A percentile compares a stretch with the other conserved stretches of the same genome.
Conservation (phyloP, 208 protist genomes). For the Wallacemonas sp. region DNA sequence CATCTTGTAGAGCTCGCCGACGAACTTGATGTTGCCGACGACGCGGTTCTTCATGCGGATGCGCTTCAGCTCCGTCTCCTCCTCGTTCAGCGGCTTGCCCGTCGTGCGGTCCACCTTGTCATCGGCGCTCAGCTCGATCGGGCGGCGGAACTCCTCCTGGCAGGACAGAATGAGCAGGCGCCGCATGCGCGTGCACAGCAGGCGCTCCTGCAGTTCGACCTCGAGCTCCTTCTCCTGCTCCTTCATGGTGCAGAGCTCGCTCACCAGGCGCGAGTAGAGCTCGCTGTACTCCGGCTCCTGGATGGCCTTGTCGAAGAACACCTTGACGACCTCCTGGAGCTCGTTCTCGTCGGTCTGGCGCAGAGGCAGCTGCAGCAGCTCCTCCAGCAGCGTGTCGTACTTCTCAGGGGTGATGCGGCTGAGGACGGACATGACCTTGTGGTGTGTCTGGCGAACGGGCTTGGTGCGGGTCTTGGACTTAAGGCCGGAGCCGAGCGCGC, state of each 20-base stretch:
- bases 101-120: slow-evolving; percentile 75
- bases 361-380: slow-evolving; percentile 78
- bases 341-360: slow-evolving; percentile 75
- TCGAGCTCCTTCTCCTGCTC: slow-evolving; percentile 55
- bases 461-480: slow-evolving; percentile 52
- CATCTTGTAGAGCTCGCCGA: slow-evolving; percentile 81
- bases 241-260: slow-evolving; percentile 65
- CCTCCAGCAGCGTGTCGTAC: slow-evolving; percentile 67
- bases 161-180: slow-evolving; percentile 57
- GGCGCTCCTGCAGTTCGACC: slow-evolving; percentile 46
- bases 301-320: slow-evolving; percentile 88
- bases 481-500: slow-evolving; percentile 55
- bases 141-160: slow-evolving; percentile 68
- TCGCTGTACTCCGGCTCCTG: slow-evolving; percentile 80
- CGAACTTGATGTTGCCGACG: slow-evolving; percentile 86
- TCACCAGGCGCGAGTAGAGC: slow-evolving; percentile 73
- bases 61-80: slow-evolving; percentile 75
- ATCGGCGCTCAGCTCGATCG: slow-evolving; percentile 67
- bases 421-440: slow-evolving; percentile 89
- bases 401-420: slow-evolving; percentile 84
- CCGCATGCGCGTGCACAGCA: slow-evolving; percentile 67
- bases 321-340: slow-evolving; percentile 79
- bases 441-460: slow-evolving; percentile 67
- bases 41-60: slow-evolving; percentile 70
- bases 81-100: slow-evolving; percentile 50